A percentile compares a stretch with the other conserved stretches of the same genome.
Conservation (phyloP, 345 rosid species). For the Microcos paniculata region DNA sequence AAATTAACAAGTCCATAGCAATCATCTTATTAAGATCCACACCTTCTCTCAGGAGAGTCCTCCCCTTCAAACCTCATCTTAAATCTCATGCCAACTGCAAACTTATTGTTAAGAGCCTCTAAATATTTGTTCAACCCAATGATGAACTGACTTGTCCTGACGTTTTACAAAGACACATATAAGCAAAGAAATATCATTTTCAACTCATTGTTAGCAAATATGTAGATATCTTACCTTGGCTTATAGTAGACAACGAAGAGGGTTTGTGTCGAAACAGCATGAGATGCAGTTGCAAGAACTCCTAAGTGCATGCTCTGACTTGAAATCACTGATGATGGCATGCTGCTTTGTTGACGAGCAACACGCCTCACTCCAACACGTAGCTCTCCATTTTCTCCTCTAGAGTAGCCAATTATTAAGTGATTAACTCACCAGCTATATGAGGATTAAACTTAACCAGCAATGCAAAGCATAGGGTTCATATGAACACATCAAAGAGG, state of each 20-base stretch:
- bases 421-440: neutral
- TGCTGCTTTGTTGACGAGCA: conserved; percentile 62
- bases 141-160: conserved; percentile 92
- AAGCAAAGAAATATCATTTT: neutral
- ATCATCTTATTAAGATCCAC: conserved; percentile 7
- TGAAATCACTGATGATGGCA: conserved; percentile 91
- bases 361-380: conserved; percentile 81
- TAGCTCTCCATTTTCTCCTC: conserved; percentile 73
- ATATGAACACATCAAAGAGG: neutral
- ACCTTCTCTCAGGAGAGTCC: conserved; percentile 93
- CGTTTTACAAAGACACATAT: conserved; percentile 10
- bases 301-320: conserved; percentile 96
- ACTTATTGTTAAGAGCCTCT: conserved; percentile 58
- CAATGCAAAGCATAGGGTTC: neutral
- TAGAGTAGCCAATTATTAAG: conserved; percentile 23
- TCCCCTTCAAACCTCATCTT: conserved; percentile 94
- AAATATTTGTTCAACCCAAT: conserved; percentile 74
- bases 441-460: conserved; percentile 5
- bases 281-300: conserved; percentile 93
- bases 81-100: conserved; percentile 77
- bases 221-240: conserved; percentile 59
- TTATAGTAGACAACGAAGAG: conserved; percentile 85
- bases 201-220: neutral
- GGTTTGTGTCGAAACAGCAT: conserved; percentile 63
- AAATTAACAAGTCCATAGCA: conserved; percentile 5